Evolutionary conservation across 768 basidiomycete genomes (phyloP).

Genomic region (Tephrocybe sp.): DNA sequence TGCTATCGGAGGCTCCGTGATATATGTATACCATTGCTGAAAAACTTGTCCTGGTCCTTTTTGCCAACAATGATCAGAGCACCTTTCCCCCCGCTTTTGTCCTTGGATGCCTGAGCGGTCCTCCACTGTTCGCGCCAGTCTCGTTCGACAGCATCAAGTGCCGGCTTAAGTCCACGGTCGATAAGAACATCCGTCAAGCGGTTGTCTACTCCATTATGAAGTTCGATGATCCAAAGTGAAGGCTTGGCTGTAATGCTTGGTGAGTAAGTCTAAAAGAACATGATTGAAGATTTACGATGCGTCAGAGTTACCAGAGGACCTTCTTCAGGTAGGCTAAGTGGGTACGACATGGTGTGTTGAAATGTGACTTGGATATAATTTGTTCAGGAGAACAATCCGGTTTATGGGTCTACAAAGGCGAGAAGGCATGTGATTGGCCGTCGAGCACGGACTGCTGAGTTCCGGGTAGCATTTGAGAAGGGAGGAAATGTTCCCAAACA

Average conservation of each 20-base stretch:
- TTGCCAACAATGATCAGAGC: slow-evolving; percentile 78
- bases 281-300: slow-evolving; percentile 46
- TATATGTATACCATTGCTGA: slow-evolving; percentile 66
- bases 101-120: slow-evolving; percentile 38
- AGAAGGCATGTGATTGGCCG: slow-evolving; percentile 23
- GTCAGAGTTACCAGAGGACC: slow-evolving; percentile 66
- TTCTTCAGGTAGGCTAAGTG: slow-evolving; percentile 47
- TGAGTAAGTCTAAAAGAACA: neutral
- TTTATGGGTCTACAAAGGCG: neutral
- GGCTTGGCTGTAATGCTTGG: slow-evolving; percentile 45
- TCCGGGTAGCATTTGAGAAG: neutral
- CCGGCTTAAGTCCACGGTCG: slow-evolving; percentile 61
- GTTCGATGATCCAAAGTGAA: slow-evolving; percentile 73
- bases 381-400: neutral
- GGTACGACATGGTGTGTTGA: slow-evolving; percentile 37
- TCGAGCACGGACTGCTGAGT: neutral
- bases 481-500: neutral
- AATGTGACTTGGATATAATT: neutral
- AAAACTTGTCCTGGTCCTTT: slow-evolving; percentile 81
- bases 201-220: slow-evolving; percentile 78
- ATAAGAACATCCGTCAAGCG: slow-evolving; percentile 63
- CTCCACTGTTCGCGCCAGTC: slow-evolving; percentile 66
- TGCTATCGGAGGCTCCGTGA: neutral
- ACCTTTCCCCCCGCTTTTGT: slow-evolving; percentile 58
- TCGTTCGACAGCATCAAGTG: slow-evolving; percentile 69